phyloP scores from a whole-genome alignment of 75 land plant species.

The Pinus tabuliformis region DNA sequence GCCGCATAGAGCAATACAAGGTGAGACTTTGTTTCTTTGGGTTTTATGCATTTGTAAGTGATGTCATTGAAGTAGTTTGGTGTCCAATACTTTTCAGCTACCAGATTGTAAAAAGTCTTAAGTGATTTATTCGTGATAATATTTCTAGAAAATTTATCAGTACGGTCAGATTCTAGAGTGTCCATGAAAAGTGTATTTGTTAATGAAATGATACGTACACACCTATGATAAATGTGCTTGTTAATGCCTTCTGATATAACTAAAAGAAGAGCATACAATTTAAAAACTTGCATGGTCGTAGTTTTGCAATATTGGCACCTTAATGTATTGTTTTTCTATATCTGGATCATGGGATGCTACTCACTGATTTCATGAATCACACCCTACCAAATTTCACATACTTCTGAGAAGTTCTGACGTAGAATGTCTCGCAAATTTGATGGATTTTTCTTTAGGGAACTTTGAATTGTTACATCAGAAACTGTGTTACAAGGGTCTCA shows the following conservation, averaged over 20 bases:
- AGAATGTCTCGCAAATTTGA: background rate
- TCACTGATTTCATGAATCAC: background rate
- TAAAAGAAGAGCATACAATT: background rate
- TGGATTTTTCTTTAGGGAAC: background rate
- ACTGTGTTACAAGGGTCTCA: background rate
- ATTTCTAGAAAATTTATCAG: background rate
- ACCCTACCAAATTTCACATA: background rate
- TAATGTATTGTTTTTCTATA: background rate
- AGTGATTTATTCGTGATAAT: background rate
- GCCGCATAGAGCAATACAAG: slow-evolving; percentile 79
- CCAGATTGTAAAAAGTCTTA: background rate
- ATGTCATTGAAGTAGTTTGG: slow-evolving; percentile 5
- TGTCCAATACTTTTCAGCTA: background rate
- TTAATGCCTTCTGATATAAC: background rate
- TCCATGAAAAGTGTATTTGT: background rate
- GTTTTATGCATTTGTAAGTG: slow-evolving; percentile 1
- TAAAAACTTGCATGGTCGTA: background rate
- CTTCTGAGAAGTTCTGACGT: no score
- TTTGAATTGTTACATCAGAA: background rate
- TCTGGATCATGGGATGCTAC: background rate
- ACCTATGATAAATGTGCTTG: background rate
- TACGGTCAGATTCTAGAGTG: background rate
- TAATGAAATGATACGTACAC: background rate
- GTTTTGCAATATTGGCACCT: background rate
- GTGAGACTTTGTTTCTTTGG: slow-evolving; percentile 30